Conservation (phyloP, 257 asterid species). For the Capsicum baccatum region DNA sequence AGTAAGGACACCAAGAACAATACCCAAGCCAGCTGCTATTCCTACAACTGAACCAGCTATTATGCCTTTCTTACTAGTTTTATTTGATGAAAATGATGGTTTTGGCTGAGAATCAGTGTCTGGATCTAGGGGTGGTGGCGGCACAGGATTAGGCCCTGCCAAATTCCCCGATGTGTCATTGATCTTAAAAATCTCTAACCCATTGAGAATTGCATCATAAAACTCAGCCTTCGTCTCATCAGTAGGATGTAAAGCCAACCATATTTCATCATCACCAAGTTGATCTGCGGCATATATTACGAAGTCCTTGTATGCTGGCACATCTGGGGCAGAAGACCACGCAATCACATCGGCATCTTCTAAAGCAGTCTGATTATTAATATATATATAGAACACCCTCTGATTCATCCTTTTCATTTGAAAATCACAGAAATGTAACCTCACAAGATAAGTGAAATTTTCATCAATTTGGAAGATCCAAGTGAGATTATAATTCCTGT, state of each 20-base stretch:
- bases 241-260: constrained; percentile 69
- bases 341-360: constrained; percentile 59
- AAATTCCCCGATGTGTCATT: constrained; percentile 56
- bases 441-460: constrained; percentile 65
- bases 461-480: constrained; percentile 71
- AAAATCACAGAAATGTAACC: constrained; percentile 81
- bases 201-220: constrained; percentile 65
- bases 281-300: constrained; percentile 42
- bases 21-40: constrained; percentile 37
- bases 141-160: constrained; percentile 69
- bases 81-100: constrained; percentile 27
- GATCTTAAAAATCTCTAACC: constrained; percentile 76
- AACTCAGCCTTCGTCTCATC: constrained; percentile 49
- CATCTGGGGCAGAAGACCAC: constrained; percentile 55
- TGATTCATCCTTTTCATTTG: constrained; percentile 54
- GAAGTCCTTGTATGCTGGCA: constrained; percentile 61
- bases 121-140: constrained; percentile 24
- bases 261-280: constrained; percentile 40
- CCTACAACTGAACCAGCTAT: constrained; percentile 47
- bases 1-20: constrained; percentile 39
- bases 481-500: constrained; percentile 64
- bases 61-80: constrained; percentile 33
- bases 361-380: constrained; percentile 62
- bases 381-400: constrained; percentile 59
- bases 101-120: constrained; percentile 8